Evolutionary conservation across 1,284 basidiomycete species (phyloP), one percentile per base, ranked within the genome.

Genomic region (Earliella scabrosa): DNA sequence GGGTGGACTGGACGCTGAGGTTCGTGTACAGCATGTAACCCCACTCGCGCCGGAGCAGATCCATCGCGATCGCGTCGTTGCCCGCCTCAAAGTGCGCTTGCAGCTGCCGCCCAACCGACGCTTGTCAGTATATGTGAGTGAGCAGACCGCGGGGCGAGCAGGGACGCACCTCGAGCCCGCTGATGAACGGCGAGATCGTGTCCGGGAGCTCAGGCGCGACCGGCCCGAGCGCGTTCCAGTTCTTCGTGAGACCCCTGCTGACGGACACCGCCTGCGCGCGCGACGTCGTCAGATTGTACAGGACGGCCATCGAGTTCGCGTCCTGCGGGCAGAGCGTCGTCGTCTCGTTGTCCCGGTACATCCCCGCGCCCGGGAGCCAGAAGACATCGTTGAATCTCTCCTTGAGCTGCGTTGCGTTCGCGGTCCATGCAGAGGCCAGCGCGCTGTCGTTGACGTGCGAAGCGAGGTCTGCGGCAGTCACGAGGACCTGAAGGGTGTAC

Each of bases 11-110:
- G 3, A 81, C 79, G 53, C 76, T 79, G 49, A 81, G 59, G 57
- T 78, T 77, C 6, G 79, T 81, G 67, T 80, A 78, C 21, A 82
- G 68, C 77, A 82, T 82, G 62, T 81, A 83, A 1, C 81, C 81
- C 81, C 81, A 82, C 63, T 80, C 75, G 27, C 73, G 72, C 18
- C 72, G 73, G 11, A 83, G 60, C 8, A 83, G 71, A 56, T 81
- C 79, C 65, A 83, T 73, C 2, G 79, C 80, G 18, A 77, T 71
- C 18, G 69, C 76, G 41, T 77, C 79, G 61, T 79, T 74, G 8
- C 76, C 78, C 0, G 80, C 74, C 13, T 73, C 72, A 53, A 82
- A 82, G 63, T 83, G 81, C 7, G 80, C 80, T 71, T 80, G 76
- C 9, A 82, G 64, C 79, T 82, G 8, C 14, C 2, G 18, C n/a